Conservation (phyloP, 805 yeast species). For the Yarrowia alimentaria region DNA sequence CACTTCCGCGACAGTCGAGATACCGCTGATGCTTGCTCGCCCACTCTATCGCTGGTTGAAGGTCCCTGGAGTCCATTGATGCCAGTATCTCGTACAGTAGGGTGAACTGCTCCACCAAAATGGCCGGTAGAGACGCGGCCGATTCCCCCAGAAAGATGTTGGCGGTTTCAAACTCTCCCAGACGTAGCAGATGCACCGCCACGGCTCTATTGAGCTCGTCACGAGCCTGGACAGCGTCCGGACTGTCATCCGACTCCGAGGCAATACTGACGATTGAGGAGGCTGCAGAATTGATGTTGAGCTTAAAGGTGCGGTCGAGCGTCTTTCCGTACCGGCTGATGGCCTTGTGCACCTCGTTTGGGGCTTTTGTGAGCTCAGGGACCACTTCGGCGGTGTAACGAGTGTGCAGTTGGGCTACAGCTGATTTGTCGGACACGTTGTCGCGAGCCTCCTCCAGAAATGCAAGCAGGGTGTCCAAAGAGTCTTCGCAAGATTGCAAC, state of each 20-base stretch:
- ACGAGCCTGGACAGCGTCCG: conserved; percentile 29
- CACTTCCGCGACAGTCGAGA: conserved; percentile 43
- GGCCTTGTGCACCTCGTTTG: conserved; percentile 37
- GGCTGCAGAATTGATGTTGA: conserved; percentile 15
- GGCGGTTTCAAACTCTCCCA: conserved; percentile 46
- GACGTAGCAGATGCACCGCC: conserved; percentile 48
- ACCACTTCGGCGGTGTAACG: conserved; percentile 5
- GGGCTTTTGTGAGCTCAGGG: conserved; percentile 30
- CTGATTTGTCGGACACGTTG: conserved; percentile 32
- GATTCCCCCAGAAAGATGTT: conserved; percentile 38
- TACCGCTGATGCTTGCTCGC: conserved; percentile 36
- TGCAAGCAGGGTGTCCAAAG: conserved; percentile 37
- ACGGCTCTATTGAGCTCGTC: conserved; percentile 45
- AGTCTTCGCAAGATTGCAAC: conserved; percentile 38
- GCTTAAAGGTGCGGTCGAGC: conserved; percentile 36
- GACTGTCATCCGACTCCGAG: conserved; percentile 11
- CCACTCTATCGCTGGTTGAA: conserved; percentile 54
- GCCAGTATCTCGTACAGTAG: conserved; percentile 46
- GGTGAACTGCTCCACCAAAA: conserved; percentile 42
- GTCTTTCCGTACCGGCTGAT: conserved; percentile 38
- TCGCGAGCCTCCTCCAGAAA: conserved; percentile 35
- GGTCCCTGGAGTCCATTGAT: conserved; percentile 41
- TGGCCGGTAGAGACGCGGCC: conserved; percentile 38
- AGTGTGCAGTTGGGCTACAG: not conserved
- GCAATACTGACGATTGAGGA: conserved; percentile 13